Base-by-base conservation (phyloP, 1,284 basidiomycete genomes). In the Ceratorhiza oryzae-sativae region DNA sequence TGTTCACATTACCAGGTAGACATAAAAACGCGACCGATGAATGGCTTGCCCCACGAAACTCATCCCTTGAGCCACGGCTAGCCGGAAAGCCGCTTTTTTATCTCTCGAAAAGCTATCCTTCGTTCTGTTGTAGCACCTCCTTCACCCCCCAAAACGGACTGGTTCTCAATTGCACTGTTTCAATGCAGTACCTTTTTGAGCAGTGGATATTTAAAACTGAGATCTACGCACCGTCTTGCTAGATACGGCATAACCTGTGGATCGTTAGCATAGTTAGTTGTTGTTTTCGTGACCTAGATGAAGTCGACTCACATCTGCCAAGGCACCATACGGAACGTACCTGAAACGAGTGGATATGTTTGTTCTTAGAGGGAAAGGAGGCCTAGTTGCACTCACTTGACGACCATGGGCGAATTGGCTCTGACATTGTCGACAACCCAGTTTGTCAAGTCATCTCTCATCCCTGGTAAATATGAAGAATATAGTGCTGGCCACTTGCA, bases 391-490 rank as follows among this genome's bases (percentile, higher is more conserved):
- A 80, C 84, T 42, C 74, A 89, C 84, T 95, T 95, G 80, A 94
- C 84, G 0, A 93, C 87, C 72, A 93, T 86, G 0, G 93, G 94
- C 15, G 86, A 82, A 3, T 80, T 79, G 3, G 87, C 84, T 60
- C 81, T 83, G 23, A 88, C 89, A 49, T 83, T 84, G 8, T 82
- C 80, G 3, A 88, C 87, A 32, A 96, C 82, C 73, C 86, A 84
- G 75, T 92, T 84, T 3, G 92, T 93, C 71, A 97, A 81, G 63
- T 89, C 87, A 77, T 95, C 93, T 68, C 88, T 87, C 93, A 95
- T 95, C 6, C 92, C 91, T 92, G 62, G 18, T 20, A 42, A 62
- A 60, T 25, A 74, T 45, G 34, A 48, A 53, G 4, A 20, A 41
- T 59, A 71, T 72, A 51, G 13, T 13, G n/a, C 20, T 39, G 36